Conservation (phyloP, 2,329 filamentous ascomycete genomes). For the Penicillium concentricum region DNA sequence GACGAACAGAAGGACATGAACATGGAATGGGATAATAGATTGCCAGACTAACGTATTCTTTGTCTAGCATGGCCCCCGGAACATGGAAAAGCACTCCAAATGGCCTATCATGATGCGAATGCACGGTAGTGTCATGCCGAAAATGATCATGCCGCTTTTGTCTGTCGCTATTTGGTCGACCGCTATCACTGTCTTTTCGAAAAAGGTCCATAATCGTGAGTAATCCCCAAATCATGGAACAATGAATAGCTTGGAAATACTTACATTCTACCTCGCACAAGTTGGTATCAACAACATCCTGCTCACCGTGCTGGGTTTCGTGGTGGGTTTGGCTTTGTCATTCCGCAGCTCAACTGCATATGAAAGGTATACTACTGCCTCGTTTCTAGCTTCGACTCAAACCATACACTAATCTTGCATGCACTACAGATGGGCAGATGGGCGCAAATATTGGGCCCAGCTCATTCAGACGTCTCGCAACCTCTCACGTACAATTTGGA, state of each 20-base stretch:
- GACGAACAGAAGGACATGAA: background rate
- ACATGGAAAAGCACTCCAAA: conserved; percentile 72
- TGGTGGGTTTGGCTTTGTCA: conserved; percentile 74
- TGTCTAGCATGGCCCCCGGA: conserved; percentile 53
- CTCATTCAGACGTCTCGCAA: conserved; percentile 57
- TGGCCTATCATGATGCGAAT: conserved; percentile 73
- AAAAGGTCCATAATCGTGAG: conserved; percentile 45
- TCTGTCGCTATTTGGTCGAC: conserved; percentile 66
- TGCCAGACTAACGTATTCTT: background rate
- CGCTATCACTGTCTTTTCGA: conserved; percentile 58
- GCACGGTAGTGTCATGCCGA: conserved; percentile 72
- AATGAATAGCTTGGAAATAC: background rate
- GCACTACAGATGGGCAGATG: conserved; percentile 54
- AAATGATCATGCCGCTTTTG: conserved; percentile 68
- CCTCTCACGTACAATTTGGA: conserved; percentile 73
- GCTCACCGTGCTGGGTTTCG: conserved; percentile 76
- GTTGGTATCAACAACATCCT: conserved; percentile 65
- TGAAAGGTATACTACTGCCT: conserved; percentile 52
- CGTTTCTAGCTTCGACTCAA: background rate
- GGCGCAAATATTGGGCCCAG: conserved; percentile 62
- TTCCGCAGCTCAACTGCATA: conserved; percentile 77
- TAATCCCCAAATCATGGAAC: background rate
- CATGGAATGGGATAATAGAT: background rate
- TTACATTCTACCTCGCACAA: conserved; percentile 11
- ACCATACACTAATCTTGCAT: background rate